These are phyloP conservation scores for Fusarium phyllophilum DNA, from an alignment of 2,329 filamentous ascomycete genomes.

Conservation along the genomic window DNA sequence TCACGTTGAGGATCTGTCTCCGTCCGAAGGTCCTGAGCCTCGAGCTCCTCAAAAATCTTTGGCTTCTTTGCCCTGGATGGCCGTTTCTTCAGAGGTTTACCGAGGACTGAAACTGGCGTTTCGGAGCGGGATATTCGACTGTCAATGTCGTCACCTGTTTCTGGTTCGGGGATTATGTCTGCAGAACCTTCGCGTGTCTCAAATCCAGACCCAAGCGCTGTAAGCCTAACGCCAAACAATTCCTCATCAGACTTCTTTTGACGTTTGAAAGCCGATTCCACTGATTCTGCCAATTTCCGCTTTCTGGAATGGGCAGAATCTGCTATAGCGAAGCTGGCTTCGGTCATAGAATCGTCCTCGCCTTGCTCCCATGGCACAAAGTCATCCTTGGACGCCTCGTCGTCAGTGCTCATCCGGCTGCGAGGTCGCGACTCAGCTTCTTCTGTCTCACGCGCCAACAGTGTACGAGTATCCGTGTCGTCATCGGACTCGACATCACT, in stretches of 20 bases:
- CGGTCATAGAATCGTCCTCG: slow-evolving; percentile 76
- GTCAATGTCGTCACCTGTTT: slow-evolving; percentile 54
- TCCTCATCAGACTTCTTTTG: slow-evolving; percentile 85
- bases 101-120: slow-evolving; percentile 54
- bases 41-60: slow-evolving; percentile 78
- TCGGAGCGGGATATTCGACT: slow-evolving; percentile 58
- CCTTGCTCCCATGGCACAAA: slow-evolving; percentile 58
- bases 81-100: slow-evolving; percentile 67
- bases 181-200: slow-evolving; percentile 59
- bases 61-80: slow-evolving; percentile 72
- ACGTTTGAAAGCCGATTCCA: slow-evolving; percentile 78
- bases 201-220: slow-evolving; percentile 62
- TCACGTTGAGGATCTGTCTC: slow-evolving; percentile 55
- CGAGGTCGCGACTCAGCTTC: slow-evolving; percentile 84
- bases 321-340: slow-evolving; percentile 74
- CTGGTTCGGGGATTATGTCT: slow-evolving; percentile 61
- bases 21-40: slow-evolving; percentile 67
- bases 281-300: slow-evolving; percentile 75
- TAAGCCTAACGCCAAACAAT: slow-evolving; percentile 73
- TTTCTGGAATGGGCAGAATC: slow-evolving; percentile 71
- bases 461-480: slow-evolving; percentile 68
- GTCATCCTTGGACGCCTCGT: slow-evolving; percentile 63
- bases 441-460: slow-evolving; percentile 79
- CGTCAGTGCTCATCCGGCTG: slow-evolving; percentile 76
- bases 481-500: slow-evolving; percentile 89